A percentile compares a stretch with the other conserved stretches of the same genome.
These are phyloP conservation scores for Rhizopus delemar DNA, from an alignment of 371 early-diverging fungal species.

Conservation along the genomic window DNA sequence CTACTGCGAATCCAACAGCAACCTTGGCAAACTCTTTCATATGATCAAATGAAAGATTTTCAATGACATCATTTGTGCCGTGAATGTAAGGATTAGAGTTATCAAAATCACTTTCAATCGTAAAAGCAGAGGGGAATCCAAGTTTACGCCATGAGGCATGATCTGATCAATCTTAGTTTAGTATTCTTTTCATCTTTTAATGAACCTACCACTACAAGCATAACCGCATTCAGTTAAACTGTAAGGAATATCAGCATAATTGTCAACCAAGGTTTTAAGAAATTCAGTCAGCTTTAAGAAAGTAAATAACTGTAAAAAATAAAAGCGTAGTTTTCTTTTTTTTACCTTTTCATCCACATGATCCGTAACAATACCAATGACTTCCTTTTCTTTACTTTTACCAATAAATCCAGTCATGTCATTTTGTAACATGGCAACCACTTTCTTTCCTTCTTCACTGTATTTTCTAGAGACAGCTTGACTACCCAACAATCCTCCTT, in stretches of 20 bases:
- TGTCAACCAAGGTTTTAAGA: constrained; percentile 50
- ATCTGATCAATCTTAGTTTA: constrained; percentile 48
- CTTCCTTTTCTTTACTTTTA: constrained; percentile 44
- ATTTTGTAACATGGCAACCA: constrained; percentile 76
- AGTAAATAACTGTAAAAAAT: neutral
- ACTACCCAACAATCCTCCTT: constrained; percentile 86
- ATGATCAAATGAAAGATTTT: constrained; percentile 81
- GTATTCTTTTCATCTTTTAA: neutral
- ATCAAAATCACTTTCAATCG: constrained; percentile 78
- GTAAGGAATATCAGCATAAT: constrained; percentile 59
- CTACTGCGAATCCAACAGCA: constrained; percentile 82
- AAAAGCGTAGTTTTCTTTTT: neutral
- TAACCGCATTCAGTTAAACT: constrained; percentile 73
- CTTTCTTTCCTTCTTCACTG: constrained; percentile 49
- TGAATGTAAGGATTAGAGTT: constrained; percentile 58
- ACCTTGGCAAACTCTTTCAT: constrained; percentile 84
- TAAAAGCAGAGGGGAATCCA: constrained; percentile 84
- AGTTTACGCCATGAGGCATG: constrained; percentile 92
- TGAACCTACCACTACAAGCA: constrained; percentile 49
- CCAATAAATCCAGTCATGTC: constrained; percentile 85
- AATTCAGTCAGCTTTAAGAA: constrained; percentile 62
- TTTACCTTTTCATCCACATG: constrained; percentile 63
- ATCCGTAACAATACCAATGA: constrained; percentile 84
- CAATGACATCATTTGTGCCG: constrained; percentile 22
- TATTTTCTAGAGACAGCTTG: constrained; percentile 82